These are phyloP conservation scores for Crucihimalaya himalaica DNA, from an alignment of 345 rosid genomes.

Conservation along the genomic window DNA sequence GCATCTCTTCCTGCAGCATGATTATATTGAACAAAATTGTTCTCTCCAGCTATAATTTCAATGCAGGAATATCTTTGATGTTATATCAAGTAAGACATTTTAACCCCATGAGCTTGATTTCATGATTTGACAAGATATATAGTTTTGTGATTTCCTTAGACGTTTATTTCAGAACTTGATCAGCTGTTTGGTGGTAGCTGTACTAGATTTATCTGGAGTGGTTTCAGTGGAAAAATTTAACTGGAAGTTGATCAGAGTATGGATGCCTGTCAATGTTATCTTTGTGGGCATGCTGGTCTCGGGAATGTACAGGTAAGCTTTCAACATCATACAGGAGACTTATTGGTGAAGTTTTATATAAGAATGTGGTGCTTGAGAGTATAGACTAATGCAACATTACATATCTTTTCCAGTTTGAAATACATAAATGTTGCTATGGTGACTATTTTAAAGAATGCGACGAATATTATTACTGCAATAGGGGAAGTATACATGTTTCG, in stretches of 20 bases:
- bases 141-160: constrained; percentile 25
- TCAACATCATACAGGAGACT: constrained; percentile 4
- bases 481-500: constrained; percentile 86
- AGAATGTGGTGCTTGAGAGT: not conserved
- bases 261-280: constrained; percentile 92
- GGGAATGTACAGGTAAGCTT: constrained; percentile 87
- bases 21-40: constrained; percentile 80
- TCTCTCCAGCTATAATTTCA: constrained; percentile 73
- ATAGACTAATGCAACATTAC: constrained; percentile 19
- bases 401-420: constrained; percentile 68
- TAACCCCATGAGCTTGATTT: not conserved
- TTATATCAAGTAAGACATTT: constrained; percentile 71
- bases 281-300: constrained; percentile 95
- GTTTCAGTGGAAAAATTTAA: constrained; percentile 75
- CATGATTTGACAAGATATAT: not conserved
- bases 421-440: constrained; percentile 95
- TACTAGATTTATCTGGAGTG: constrained; percentile 52
- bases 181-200: constrained; percentile 62
- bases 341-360: not conserved
- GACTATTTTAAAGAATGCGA: constrained; percentile 89
- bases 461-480: constrained; percentile 85
- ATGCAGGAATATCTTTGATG: constrained; percentile 83
- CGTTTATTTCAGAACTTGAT: constrained; percentile 71
- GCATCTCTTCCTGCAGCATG: constrained; percentile 93
- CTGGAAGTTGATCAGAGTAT: constrained; percentile 78